Conservation (phyloP, 2,329 filamentous ascomycete species). For the Dichotomopilus funicola region DNA sequence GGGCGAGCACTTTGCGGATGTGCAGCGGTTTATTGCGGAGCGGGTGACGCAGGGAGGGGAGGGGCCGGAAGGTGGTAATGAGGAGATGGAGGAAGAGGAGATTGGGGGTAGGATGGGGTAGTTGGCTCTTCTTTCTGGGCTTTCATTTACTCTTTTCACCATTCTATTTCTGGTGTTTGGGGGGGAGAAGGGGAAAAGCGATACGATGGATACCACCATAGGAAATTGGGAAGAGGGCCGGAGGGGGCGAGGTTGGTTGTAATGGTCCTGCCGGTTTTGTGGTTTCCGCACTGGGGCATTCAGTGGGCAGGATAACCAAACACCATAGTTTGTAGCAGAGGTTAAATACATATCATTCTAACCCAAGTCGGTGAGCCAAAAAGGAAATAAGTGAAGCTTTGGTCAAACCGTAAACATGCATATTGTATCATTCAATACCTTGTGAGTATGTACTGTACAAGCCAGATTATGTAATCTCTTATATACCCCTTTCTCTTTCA, state of each 20-base stretch:
- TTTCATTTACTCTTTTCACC: too few species aligned
- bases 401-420: not conserved
- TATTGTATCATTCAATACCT: not conserved
- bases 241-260: too few species aligned
- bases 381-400: too few species aligned
- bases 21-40: slow-evolving; percentile 44
- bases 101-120: not conserved
- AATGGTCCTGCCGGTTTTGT: too few species aligned
- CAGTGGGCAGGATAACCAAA: not conserved
- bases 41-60: slow-evolving; percentile 26
- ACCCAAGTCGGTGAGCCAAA: too few species aligned
- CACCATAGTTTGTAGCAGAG: not conserved
- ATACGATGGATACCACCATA: too few species aligned
- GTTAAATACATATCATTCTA: not conserved
- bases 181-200: too few species aligned
- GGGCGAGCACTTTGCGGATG: slow-evolving; percentile 46
- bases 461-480: too few species aligned
- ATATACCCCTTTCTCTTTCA: not conserved
- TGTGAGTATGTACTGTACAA: not conserved
- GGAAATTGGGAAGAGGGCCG: too few species aligned
- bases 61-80: slow-evolving; percentile 29
- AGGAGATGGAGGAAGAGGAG: slow-evolving; percentile 45
- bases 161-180: too few species aligned
- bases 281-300: too few species aligned
- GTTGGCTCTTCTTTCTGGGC: not conserved